A percentile compares a stretch with the other conserved stretches of the same genome.
phyloP scores from a whole-genome alignment of 257 asterid genomes.

The Prunella vulgaris region DNA sequence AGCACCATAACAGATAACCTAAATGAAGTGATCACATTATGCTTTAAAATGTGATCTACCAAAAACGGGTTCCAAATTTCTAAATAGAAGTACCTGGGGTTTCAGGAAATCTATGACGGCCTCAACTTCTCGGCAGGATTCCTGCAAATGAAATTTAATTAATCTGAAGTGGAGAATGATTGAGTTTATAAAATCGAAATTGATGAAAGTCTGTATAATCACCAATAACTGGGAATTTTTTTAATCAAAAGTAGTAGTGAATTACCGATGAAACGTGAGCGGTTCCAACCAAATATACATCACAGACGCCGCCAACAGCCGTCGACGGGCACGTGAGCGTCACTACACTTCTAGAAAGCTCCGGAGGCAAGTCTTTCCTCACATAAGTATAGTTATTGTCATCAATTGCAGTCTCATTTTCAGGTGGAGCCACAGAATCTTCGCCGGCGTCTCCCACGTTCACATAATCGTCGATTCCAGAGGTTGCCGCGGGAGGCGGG shows the following conservation, averaged over 20 bases:
- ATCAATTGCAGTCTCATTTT: constrained; percentile 21
- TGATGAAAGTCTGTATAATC: neutral
- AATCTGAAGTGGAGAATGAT: neutral
- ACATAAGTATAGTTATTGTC: constrained; percentile 14
- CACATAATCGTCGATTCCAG: constrained; percentile 43
- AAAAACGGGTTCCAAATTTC: constrained; percentile 21
- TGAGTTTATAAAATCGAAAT: neutral
- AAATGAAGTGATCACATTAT: constrained; percentile 13
- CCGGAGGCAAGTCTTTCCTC: constrained; percentile 66
- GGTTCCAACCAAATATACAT: constrained; percentile 83
- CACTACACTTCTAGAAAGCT: constrained; percentile 55
- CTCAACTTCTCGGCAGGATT: constrained; percentile 83
- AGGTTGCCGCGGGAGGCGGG: constrained; percentile 29
- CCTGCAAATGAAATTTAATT: constrained; percentile 40
- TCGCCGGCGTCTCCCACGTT: constrained; percentile 35
- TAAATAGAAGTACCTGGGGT: constrained; percentile 21
- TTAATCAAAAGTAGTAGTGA: neutral
- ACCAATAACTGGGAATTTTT: neutral
- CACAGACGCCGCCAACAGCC: constrained; percentile 74
- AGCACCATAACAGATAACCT: neutral
- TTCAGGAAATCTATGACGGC: constrained; percentile 70
- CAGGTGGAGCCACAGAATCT: constrained; percentile 12
- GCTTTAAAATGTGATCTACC: neutral
- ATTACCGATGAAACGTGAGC: constrained; percentile 85
- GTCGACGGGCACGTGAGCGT: constrained; percentile 67